Conservation (phyloP, 192 early-diverging fungal species). For the Backusella macrospora region DNA sequence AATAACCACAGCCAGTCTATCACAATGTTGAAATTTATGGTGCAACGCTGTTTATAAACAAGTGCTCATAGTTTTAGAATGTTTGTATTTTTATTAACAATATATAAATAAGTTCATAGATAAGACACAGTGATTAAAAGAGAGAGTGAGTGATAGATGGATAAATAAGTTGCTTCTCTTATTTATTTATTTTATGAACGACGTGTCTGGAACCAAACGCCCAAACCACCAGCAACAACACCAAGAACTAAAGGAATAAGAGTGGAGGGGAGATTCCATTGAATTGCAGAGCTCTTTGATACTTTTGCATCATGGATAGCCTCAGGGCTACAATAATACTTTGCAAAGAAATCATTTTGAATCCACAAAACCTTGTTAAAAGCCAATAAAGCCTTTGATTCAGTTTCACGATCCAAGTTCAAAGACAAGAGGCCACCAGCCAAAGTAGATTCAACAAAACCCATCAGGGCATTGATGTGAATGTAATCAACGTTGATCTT, state of each 20-base stretch:
- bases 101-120: too few species aligned
- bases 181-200: background rate
- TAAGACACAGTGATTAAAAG: too few species aligned
- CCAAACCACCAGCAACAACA: constrained; percentile 23
- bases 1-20: too few species aligned
- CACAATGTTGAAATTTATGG: too few species aligned
- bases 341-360: constrained; percentile 81
- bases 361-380: constrained; percentile 85
- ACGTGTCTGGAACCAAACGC: background rate
- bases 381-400: constrained; percentile 62
- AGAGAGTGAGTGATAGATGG: too few species aligned
- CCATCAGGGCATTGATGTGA: constrained; percentile 78
- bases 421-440: constrained; percentile 55
- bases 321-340: constrained; percentile 62
- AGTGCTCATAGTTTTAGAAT: too few species aligned
- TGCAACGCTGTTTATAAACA: too few species aligned
- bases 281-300: background rate
- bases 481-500: constrained; percentile 85
- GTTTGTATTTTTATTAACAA: too few species aligned
- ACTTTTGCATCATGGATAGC: background rate
- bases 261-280: background rate
- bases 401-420: constrained; percentile 56
- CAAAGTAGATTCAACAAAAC: constrained; percentile 61
- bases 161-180: background rate
- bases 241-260: constrained; percentile 20